These are phyloP conservation scores for Penicillium taxi DNA, from an alignment of 495 filamentous ascomycete genomes.

Conservation along the genomic window DNA sequence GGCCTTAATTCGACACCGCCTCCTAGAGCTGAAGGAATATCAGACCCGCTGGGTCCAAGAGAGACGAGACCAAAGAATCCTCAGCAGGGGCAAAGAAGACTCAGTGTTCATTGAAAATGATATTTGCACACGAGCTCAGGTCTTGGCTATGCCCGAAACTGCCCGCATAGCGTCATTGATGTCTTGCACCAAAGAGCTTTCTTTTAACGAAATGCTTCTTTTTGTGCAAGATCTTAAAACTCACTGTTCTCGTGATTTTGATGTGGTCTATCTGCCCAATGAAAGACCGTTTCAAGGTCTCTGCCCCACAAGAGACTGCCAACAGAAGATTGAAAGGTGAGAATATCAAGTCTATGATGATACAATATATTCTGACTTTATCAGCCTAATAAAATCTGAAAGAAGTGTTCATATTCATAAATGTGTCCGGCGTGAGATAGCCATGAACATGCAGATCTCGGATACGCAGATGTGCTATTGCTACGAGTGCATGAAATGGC, in stretches of 20 bases:
- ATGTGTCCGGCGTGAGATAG: conserved; percentile 5
- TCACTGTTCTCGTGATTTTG: conserved; percentile 12
- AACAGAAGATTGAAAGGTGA: conserved; percentile 8
- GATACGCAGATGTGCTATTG: conserved; percentile 7
- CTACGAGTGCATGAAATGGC: conserved; percentile 14
- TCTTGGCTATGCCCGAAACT: conserved; percentile 15
- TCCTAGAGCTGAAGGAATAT: conserved; percentile 11
- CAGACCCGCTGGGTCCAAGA: conserved; percentile 12
- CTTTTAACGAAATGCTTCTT: conserved; percentile 15
- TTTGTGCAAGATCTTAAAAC: conserved; percentile 14
- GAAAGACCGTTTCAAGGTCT: conserved; percentile 12
- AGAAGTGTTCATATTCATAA: conserved; percentile 14
- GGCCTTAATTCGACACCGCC: conserved; percentile 7
- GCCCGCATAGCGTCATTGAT: conserved; percentile 12
- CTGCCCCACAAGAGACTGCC: conserved; percentile 8
- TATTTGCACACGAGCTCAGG: conserved; percentile 10
- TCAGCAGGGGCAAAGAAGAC: conserved; percentile 13
- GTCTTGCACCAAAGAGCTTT: conserved; percentile 14
- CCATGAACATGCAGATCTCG: conserved; percentile 4
- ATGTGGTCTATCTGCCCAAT: conserved; percentile 15
- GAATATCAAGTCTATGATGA: conserved; percentile 2
- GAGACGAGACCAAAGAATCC: conserved; percentile 13
- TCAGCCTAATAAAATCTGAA: conserved; percentile 8
- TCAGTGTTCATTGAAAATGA: conserved; percentile 5
- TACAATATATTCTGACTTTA: conserved; percentile 7